phyloP scores from a whole-genome alignment of 306 rosid genomes.

The Hylodesmum podocarpum region DNA sequence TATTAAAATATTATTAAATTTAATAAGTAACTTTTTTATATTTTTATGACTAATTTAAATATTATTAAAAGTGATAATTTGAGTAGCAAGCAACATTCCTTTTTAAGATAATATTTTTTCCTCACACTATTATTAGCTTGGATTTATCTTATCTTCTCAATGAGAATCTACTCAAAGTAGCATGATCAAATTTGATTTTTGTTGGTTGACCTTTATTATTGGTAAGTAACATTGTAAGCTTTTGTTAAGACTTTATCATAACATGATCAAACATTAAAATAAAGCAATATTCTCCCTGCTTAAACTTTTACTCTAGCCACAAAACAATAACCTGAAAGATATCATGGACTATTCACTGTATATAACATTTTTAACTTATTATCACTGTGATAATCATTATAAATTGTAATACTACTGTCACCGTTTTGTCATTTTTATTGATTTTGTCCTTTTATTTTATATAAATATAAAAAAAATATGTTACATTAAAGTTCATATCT shows the following conservation, averaged over 20 bases:
- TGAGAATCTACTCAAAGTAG: not conserved
- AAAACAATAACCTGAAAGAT: not conserved
- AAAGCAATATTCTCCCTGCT: not conserved
- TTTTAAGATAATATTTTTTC: not conserved
- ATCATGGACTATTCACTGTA: not conserved
- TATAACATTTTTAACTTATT: not conserved
- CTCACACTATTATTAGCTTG: not conserved
- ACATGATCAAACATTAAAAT: not conserved
- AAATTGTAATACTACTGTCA: not conserved
- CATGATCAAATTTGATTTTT: not conserved
- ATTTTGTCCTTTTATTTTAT: not conserved
- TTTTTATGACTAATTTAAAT: no score
- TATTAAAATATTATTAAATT: no score
- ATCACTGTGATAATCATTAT: conserved; percentile 9
- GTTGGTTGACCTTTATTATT: not conserved
- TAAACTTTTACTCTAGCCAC: not conserved
- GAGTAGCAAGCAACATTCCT: not conserved
- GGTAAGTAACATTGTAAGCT: not conserved
- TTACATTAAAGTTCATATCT: not conserved
- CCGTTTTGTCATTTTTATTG: not conserved
- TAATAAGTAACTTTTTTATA: no score
- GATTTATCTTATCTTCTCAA: not conserved
- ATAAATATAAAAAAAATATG: not conserved
- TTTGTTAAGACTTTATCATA: not conserved
- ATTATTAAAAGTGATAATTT: no score